Conservation (phyloP, 148 eudicot species). For the Rheum nobile region DNA sequence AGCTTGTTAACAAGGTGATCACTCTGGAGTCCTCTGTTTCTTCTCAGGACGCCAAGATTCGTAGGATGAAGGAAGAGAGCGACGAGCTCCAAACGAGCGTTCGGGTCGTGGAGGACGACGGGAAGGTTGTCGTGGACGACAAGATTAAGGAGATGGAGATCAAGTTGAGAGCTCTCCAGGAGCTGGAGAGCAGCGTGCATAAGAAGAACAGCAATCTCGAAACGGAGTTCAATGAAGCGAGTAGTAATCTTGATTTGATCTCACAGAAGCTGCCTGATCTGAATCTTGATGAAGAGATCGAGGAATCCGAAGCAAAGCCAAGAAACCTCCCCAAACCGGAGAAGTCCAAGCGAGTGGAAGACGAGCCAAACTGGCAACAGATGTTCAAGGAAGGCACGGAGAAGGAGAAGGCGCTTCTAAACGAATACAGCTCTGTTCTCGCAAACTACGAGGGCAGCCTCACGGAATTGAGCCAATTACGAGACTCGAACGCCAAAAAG, state of each 20-base stretch:
- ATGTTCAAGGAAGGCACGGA: background rate
- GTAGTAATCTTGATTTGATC: slow-evolving; percentile 28
- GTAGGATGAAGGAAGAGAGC: slow-evolving; percentile 50
- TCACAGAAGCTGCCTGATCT: slow-evolving; percentile 37
- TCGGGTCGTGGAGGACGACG: slow-evolving; percentile 50
- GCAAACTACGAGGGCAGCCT: background rate
- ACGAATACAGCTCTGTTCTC: background rate
- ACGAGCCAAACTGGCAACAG: background rate
- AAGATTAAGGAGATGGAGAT: slow-evolving; percentile 54
- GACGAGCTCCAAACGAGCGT: slow-evolving; percentile 62
- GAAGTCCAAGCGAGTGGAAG: background rate
- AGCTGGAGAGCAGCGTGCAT: slow-evolving; percentile 38
- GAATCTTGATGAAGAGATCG: slow-evolving; percentile 31
- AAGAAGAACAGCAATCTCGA: slow-evolving; percentile 32
- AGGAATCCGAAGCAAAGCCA: background rate
- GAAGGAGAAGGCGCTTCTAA: background rate
- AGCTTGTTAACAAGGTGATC: slow-evolving; percentile 79
- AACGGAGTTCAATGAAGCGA: slow-evolving; percentile 41
- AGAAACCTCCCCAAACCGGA: background rate
- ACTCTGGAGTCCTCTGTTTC: slow-evolving; percentile 59
- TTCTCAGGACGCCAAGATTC: slow-evolving; percentile 62
- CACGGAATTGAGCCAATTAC: background rate
- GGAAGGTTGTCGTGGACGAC: slow-evolving; percentile 24
- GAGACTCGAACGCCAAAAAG: background rate
- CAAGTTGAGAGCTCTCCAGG: slow-evolving; percentile 37